These are phyloP conservation scores for Termitomyces sp. DNA, from an alignment of 768 basidiomycete species.

Conservation along the genomic window DNA sequence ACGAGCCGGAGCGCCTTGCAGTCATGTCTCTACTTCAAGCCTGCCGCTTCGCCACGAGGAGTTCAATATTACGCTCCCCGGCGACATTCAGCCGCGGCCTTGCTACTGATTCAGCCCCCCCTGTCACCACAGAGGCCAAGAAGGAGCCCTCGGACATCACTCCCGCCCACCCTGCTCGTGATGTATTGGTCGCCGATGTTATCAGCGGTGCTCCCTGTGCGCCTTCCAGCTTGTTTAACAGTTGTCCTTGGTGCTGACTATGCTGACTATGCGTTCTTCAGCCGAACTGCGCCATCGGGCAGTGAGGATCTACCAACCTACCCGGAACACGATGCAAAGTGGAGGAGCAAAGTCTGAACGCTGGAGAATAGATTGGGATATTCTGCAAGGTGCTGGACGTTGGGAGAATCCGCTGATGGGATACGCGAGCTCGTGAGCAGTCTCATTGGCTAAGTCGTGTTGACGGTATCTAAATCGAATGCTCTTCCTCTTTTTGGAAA, in stretches of 20 bases:
- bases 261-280: constrained; percentile 20
- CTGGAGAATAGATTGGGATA: constrained; percentile 96
- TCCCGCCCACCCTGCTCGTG: constrained; percentile 41
- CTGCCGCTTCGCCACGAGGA: constrained; percentile 25
- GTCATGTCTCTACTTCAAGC: constrained; percentile 54
- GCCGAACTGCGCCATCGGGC: constrained; percentile 81
- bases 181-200: constrained; percentile 72
- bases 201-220: constrained; percentile 84
- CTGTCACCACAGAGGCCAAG: constrained; percentile 22
- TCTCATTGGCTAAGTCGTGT: background rate
- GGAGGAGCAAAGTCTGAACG: constrained; percentile 78
- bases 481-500: constrained; percentile 21
- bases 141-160: constrained; percentile 32
- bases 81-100: constrained; percentile 20
- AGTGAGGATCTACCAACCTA: constrained; percentile 90
- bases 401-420: constrained; percentile 99
- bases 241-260: background rate
- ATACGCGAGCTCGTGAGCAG: constrained; percentile 87
- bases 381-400: constrained; percentile 79
- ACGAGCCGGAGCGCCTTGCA: constrained; percentile 4
- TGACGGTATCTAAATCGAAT: background rate
- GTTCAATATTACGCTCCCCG: constrained; percentile 13
- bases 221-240: constrained; percentile 14
- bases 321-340: constrained; percentile 93
- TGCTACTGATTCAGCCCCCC: constrained; percentile 23